Base-by-base conservation (phyloP, 228 moss, liverwort and hornwort genomes). In the Sphagnum magellanicum region DNA sequence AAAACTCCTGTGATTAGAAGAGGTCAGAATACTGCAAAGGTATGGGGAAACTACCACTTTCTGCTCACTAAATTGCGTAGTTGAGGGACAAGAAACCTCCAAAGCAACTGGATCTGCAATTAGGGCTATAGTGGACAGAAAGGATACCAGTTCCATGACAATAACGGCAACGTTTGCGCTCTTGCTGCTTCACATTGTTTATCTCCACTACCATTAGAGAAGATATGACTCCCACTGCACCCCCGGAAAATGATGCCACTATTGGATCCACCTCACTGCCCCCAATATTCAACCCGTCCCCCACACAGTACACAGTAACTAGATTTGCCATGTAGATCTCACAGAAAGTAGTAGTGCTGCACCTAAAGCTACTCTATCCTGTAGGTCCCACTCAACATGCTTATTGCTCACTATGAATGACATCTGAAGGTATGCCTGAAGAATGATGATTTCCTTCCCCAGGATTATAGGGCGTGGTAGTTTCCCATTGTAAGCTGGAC, bases 221-320 rank as follows among this genome's bases (percentile, higher is more conserved):
- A 14, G 93, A 85, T 58, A 97, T 93, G 59, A 97, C 97, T 53
- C 97, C 97, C 0, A 97, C 93, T 6, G 93, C 87, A 51, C 97
- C 97, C 65, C 97, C 97, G 9, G 97, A 91, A 73, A 97, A 97
- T 13, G 97, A 97, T 59, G 97, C 97, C 74, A 97, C 97, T 55
- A 97, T 93, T 5, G 97, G 97, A 74, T 97, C 97, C 69, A 97
- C 97, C 70, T 87, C 87, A 77, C 95, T 95, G 86, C 78, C 32
- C 32, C 32, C 32, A 32, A 32, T 32, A 32, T 32, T 32, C 32
- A 32, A 32, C 32, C 67, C 32, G 1, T 32, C 32, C 32, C 32
- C 60, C 51, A 60, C 5, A 51, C 53, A 51, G 11, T 15, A 15
- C 12, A 59, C 59, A 59, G 15, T 11, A 11, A 59, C 15, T 59